Percentiles rank a stretch among this genome's conserved stretches.
phyloP scores from a whole-genome alignment of 176 grass and related monocot species.

The Lolium perenne region DNA sequence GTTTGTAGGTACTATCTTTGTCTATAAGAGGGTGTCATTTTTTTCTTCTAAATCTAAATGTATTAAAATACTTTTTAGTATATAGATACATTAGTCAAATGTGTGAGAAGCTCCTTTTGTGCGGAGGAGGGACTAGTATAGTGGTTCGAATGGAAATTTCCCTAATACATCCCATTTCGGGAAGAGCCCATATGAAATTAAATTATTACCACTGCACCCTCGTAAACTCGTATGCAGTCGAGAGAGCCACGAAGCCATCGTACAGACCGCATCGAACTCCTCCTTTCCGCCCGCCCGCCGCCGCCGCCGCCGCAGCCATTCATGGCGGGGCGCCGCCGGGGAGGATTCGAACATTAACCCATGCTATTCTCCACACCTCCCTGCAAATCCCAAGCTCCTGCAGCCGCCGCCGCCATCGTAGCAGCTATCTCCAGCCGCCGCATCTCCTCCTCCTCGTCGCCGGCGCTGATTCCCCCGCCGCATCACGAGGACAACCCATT shows the following conservation, averaged over 20 bases:
- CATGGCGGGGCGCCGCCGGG: conserved; percentile 52
- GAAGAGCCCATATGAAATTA: not conserved
- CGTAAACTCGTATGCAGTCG: conserved; percentile 2
- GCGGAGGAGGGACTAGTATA: too few species aligned
- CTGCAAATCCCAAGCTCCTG: conserved; percentile 54
- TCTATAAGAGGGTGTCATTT: too few species aligned
- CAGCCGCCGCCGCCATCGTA: conserved; percentile 32
- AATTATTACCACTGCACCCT: not conserved
- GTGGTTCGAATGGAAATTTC: not conserved
- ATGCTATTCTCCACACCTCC: conserved; percentile 48
- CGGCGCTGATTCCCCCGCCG: conserved; percentile 22
- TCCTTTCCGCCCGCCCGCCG: conserved; percentile 1
- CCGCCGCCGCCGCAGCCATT: conserved; percentile 42
- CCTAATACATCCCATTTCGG: not conserved
- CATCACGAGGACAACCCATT: conserved; percentile 36
- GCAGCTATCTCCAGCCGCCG: conserved; percentile 44
- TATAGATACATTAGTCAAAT: too few species aligned
- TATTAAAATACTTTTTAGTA: too few species aligned
- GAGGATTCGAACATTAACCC: conserved; percentile 43
- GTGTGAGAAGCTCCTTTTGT: too few species aligned
- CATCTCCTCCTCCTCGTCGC: conserved; percentile 29
- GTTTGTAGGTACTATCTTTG: too few species aligned
- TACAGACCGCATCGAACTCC: conserved; percentile 37
- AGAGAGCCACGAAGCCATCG: conserved; percentile 34
- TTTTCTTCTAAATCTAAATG: too few species aligned